Evolutionary conservation across 2,329 filamentous ascomycete genomes (phyloP), one percentile per base, ranked within the genome.

Genomic region (Aspergillus fructus): DNA sequence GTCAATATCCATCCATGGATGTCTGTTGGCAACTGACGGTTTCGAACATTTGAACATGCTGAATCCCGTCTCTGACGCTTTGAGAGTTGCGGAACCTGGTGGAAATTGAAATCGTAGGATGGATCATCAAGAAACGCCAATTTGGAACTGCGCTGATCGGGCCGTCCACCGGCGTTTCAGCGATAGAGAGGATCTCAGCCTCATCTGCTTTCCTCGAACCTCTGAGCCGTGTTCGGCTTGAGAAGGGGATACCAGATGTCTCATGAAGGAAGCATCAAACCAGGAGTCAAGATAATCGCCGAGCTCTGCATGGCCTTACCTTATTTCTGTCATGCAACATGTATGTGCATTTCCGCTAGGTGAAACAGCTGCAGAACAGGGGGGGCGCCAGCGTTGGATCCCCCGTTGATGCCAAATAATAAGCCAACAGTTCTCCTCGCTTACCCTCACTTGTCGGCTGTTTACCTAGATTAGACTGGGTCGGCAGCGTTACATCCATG

Each of bases 391-490:
- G 19, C 19, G 19, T 19, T 19, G 21, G 21, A 21, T 21, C 3
- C n/a, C 15, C 7, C n/a, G 45, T 8, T 13, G 43, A 30, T 46
- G 43, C 43, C 21, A n/a, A 15, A 17, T 8, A 17, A 19, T 19
- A 19, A 12, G 8, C 42, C 21, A 21, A 23, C 42, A 21, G 21
- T 45, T 45, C 42, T 24, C 12, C 30, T 42, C 27, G 43, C 19
- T 30, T 43, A 17, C 19, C 39, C 17, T 41, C 24, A 19, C 40
- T 30, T 30, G 27, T 34, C 47, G 46, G 46, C 40, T 11, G 39
- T 50, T 50, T 55, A 30, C 15, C 46, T 33, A 30, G 48, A 50
- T 47, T 34, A 17, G 53, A 39, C 47, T 56, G 47, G 27, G 45
- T 19, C 9, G 19, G 41, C 13, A 27, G 11, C 7, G 37, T 40